phyloP scores from a whole-genome alignment of 1,284 basidiomycete species.

The Paramarasmius palmivorus region DNA sequence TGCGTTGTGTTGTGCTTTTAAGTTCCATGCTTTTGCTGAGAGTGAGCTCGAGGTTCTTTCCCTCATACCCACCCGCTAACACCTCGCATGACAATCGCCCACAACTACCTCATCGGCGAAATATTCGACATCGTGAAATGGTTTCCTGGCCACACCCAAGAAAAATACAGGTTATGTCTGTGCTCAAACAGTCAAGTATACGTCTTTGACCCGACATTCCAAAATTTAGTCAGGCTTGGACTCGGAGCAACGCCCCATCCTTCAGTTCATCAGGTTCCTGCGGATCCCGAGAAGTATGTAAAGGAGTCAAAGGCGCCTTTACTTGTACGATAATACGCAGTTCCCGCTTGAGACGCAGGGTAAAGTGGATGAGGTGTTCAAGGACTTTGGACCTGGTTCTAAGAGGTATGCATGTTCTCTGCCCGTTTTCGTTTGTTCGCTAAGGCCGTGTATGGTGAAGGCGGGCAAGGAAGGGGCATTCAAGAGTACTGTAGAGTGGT shows the following conservation, averaged over 20 bases:
- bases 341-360: constrained; percentile 51
- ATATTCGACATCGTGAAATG: constrained; percentile 49
- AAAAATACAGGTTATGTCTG: constrained; percentile 57
- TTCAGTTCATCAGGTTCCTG: constrained; percentile 62
- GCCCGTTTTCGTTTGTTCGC: too few relatives aligned
- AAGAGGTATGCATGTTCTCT: too few relatives aligned
- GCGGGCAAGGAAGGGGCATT: constrained; percentile 67
- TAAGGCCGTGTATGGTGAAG: too few relatives aligned
- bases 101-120: constrained; percentile 50
- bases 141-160: constrained; percentile 46
- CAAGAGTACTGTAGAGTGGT: constrained; percentile 53
- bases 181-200: constrained; percentile 74
- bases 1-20: too few relatives aligned
- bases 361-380: constrained; percentile 57
- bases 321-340: constrained; percentile 54
- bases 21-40: constrained; percentile 57
- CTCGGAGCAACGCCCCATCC: constrained; percentile 67
- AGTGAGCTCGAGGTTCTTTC: constrained; percentile 43
- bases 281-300: constrained; percentile 36
- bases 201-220: constrained; percentile 68
- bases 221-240: constrained; percentile 51
- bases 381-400: constrained; percentile 55
- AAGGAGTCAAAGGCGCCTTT: constrained; percentile 49
- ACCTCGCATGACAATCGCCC: constrained; percentile 38
- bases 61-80: too few relatives aligned